Evolutionary conservation across 306 rosid genomes (phyloP), one percentile per base, ranked within the genome.

Genomic region (Quercus rubra): DNA sequence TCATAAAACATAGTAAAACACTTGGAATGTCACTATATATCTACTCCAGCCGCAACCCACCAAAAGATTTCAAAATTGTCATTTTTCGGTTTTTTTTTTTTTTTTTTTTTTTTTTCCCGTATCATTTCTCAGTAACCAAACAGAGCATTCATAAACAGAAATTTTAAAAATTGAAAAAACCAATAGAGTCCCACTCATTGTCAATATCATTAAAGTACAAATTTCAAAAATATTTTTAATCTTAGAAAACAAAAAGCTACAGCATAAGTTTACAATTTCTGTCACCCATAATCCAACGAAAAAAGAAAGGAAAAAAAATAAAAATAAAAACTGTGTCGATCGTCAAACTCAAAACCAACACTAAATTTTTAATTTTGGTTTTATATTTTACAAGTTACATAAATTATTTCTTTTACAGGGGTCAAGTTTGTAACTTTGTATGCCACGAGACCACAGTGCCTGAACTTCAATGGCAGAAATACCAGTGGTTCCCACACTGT

Each of bases 161-260:
- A 21, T 18, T 30, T 9, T 6, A 3, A 5, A 30, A 33, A 10
- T 12, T 10, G 8, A 67, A 21, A 71, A 59, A 68, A 49, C 74
- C 33, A 76, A 13, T 67, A 71, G 72, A 85, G 77, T 55, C 83
- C 81, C 61, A 61, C 75, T 46, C 82, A 68, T 31, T 79, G 82
- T 76, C 81, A 71, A 75, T 21, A 61, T 43, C 67, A 75, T 79
- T 74, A 79, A 81, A 72, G 73, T 84, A 66, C 74, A 55, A 78
- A 70, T 84, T 86, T 83, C 20, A 67, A 76, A 76, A 27, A 20
- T 83, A 41, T 55, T 69, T 72, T 78, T 43, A 23, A 55, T 75
- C 59, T 25, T 61, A 21, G 62, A 31, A 31, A 71, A 78, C 7
- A 30, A 15, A 54, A 58, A 75, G 66, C 54, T 12, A 82, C 38